These are phyloP conservation scores for Paulownia fortunei DNA, from an alignment of 257 asterid genomes.

Conservation along the genomic window DNA sequence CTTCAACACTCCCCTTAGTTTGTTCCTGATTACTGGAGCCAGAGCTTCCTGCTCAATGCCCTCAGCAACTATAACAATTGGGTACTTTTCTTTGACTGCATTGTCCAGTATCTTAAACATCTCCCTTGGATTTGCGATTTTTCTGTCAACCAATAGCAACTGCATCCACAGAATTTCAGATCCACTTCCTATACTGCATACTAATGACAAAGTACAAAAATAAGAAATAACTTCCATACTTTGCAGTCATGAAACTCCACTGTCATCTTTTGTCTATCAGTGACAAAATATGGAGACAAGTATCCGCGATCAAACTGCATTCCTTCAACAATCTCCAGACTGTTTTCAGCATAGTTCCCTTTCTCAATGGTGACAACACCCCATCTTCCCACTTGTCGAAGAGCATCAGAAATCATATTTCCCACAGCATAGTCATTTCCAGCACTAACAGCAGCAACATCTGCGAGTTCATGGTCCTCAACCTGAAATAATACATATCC, in stretches of 20 bases:
- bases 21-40: constrained; percentile 81
- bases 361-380: constrained; percentile 75
- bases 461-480: constrained; percentile 77
- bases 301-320: constrained; percentile 93
- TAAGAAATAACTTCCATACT: constrained; percentile 46
- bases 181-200: background rate
- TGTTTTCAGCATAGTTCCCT: constrained; percentile 68
- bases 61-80: constrained; percentile 76
- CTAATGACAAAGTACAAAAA: constrained; percentile 16
- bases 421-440: constrained; percentile 78
- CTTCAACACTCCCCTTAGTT: constrained; percentile 70
- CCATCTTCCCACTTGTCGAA: constrained; percentile 64
- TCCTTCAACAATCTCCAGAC: constrained; percentile 72
- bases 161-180: constrained; percentile 46
- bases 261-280: constrained; percentile 67
- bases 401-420: constrained; percentile 72
- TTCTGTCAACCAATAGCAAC: constrained; percentile 86
- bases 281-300: constrained; percentile 82
- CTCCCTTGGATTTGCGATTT: constrained; percentile 68
- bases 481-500: constrained; percentile 47
- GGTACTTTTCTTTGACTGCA: constrained; percentile 80
- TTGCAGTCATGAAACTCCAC: constrained; percentile 83
- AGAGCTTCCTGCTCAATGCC: constrained; percentile 79
- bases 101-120: constrained; percentile 76
- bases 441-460: constrained; percentile 93